Evolutionary conservation across 768 basidiomycete genomes (phyloP).

Genomic region (Dioszegia hungarica): DNA sequence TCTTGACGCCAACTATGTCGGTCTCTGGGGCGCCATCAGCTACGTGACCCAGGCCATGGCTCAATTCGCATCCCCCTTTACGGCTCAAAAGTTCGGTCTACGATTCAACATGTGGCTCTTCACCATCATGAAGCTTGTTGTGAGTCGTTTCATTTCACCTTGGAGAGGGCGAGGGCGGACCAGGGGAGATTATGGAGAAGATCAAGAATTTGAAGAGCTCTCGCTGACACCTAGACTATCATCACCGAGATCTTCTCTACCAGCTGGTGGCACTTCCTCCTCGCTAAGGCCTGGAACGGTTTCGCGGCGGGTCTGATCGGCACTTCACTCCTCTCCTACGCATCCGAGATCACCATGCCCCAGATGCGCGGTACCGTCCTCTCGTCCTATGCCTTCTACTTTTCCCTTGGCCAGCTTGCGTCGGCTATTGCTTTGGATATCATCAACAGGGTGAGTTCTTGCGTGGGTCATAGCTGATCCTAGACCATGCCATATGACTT

Average conservation of each 20-base stretch:
- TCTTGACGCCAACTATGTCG: conserved; percentile 20
- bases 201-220: too few relatives aligned
- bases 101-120: conserved; percentile 20
- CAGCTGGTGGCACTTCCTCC: conserved; percentile 12
- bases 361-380: conserved; percentile 10
- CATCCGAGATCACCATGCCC: conserved; percentile 13
- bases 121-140: conserved; percentile 12
- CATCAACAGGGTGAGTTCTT: conserved; percentile 8
- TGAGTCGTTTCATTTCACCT: conserved; percentile 4
- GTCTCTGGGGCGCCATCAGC: conserved; percentile 19
- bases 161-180: too few relatives aligned
- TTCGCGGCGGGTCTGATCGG: conserved; percentile 13
- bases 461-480: not conserved
- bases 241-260: conserved; percentile 22
- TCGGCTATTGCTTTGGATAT: conserved; percentile 11
- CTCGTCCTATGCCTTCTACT: conserved; percentile 10
- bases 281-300: conserved; percentile 14
- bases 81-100: conserved; percentile 19
- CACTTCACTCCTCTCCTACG: conserved; percentile 13
- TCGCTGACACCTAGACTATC: conserved; percentile 10
- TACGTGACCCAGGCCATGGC: conserved; percentile 7
- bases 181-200: too few relatives aligned
- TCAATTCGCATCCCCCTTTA: conserved; percentile 10
- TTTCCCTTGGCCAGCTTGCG: conserved; percentile 12
- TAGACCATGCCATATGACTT: conserved; percentile 10